phyloP scores from a whole-genome alignment of 2,329 filamentous ascomycete genomes.

The Aspergillus hiratsukae region DNA sequence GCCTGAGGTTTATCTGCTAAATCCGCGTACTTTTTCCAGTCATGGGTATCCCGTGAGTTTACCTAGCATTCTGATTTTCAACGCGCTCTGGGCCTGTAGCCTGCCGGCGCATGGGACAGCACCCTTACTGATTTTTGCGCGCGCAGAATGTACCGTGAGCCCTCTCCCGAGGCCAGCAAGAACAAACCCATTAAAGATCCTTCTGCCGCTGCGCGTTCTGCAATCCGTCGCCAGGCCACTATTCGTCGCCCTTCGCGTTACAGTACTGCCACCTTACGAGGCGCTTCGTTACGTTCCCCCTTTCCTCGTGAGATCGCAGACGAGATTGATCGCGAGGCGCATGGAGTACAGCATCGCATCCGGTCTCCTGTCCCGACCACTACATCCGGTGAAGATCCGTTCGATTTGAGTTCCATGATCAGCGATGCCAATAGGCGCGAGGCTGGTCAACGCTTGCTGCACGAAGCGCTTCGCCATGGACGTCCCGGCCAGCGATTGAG shows the following conservation, averaged over 20 bases:
- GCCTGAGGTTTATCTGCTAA: slow-evolving; percentile 1
- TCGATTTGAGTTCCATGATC: slow-evolving; percentile 20
- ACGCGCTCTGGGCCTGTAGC: slow-evolving; percentile 12
- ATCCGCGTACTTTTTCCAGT: slow-evolving; percentile 10
- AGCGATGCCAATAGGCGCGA: slow-evolving; percentile 28
- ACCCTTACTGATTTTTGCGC: slow-evolving; percentile 18
- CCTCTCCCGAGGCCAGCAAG: slow-evolving; percentile 39
- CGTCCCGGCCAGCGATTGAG: slow-evolving; percentile 32
- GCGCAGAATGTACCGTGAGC: slow-evolving; percentile 52
- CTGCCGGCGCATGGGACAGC: slow-evolving; percentile 7
- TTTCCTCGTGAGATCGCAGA: slow-evolving; percentile 27
- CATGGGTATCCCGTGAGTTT: slow-evolving; percentile 44
- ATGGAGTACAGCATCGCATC: slow-evolving; percentile 17
- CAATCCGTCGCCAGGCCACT: slow-evolving; percentile 52
- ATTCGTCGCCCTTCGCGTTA: slow-evolving; percentile 30
- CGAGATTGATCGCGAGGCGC: slow-evolving; percentile 28
- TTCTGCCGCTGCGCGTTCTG: slow-evolving; percentile 50
- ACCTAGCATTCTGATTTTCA: slow-evolving; percentile 5
- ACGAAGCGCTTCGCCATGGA: slow-evolving; percentile 31
- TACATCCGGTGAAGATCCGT: slow-evolving; percentile 24
- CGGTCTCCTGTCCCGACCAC: slow-evolving; percentile 25
- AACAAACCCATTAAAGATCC: slow-evolving; percentile 50
- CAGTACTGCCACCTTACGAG: slow-evolving; percentile 23
- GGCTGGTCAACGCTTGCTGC: slow-evolving; percentile 30
- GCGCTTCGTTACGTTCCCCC: slow-evolving; percentile 24